A percentile compares a stretch with the other conserved stretches of the same genome.
These are phyloP conservation scores for Coelastrella sp. DNA, from an alignment of 139 green algal species.

Conservation along the genomic window DNA sequence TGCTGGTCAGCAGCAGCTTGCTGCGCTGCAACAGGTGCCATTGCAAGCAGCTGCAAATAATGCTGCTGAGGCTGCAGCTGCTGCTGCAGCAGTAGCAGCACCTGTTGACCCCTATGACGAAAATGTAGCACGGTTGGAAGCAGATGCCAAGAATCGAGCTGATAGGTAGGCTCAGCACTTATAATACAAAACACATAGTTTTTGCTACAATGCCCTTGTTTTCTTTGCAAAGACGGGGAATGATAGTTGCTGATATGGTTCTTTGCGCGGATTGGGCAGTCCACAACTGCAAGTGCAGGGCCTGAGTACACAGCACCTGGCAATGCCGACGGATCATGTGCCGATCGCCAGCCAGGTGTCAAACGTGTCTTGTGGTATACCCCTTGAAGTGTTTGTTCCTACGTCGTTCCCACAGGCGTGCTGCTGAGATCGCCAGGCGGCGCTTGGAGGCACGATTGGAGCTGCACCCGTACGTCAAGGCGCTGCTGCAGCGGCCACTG, in stretches of 20 bases:
- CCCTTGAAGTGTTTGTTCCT: not conserved
- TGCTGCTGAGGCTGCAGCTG: not conserved
- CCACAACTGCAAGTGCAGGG: not conserved
- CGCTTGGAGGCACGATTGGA: constrained; percentile 38
- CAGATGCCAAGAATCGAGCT: constrained; percentile 16
- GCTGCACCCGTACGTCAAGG: constrained; percentile 73
- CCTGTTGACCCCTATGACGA: not conserved
- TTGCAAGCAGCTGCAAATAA: not conserved
- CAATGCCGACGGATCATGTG: not conserved
- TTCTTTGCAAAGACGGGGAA: not conserved
- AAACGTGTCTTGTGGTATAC: not conserved
- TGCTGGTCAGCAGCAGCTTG: not conserved
- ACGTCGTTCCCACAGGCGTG: not conserved
- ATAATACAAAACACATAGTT: not conserved
- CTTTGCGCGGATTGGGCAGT: not conserved
- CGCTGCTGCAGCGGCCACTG: constrained; percentile 62
- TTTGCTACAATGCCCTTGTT: no score
- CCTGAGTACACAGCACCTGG: not conserved
- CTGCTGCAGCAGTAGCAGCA: not conserved
- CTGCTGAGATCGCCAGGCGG: constrained; percentile 45
- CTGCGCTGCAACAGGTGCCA: not conserved
- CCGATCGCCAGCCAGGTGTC: not conserved
- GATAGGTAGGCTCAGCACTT: not conserved
- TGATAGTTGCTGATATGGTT: not conserved
- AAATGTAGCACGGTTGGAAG: not conserved